These are phyloP conservation scores for Quercus phellos DNA, from an alignment of 331 rosid species.

Conservation along the genomic window DNA sequence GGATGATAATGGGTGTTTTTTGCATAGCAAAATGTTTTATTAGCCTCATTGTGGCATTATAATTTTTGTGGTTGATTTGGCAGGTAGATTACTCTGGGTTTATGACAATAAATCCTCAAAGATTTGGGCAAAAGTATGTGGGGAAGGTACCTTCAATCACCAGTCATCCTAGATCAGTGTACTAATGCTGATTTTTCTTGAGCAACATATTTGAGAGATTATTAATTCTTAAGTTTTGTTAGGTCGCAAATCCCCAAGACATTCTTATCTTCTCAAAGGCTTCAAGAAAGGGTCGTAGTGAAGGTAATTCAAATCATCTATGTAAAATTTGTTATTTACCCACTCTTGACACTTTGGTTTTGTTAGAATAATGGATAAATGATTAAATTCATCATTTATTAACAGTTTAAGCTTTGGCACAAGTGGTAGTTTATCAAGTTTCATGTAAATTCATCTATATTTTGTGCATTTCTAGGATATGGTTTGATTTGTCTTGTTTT, in stretches of 20 bases:
- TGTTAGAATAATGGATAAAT: not conserved
- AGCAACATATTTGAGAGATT: slow-evolving; percentile 22
- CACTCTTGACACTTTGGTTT: not conserved
- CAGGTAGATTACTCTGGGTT: slow-evolving; percentile 99
- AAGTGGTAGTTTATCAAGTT: no score
- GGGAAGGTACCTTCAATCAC: slow-evolving; percentile 67
- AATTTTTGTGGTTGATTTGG: slow-evolving; percentile 22
- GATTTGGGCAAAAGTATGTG: slow-evolving; percentile 97
- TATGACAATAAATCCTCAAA: slow-evolving; percentile 97
- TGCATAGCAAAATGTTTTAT: slow-evolving; percentile 5
- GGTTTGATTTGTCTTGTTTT: not conserved
- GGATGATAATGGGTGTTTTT: not conserved
- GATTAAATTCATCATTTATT: no score
- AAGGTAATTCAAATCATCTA: slow-evolving; percentile 43
- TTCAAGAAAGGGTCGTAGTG: slow-evolving; percentile 56
- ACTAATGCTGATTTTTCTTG: slow-evolving; percentile 23
- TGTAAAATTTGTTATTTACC: not conserved
- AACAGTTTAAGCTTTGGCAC: no score
- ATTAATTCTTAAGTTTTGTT: slow-evolving; percentile 20
- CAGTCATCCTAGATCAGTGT: slow-evolving; percentile 22
- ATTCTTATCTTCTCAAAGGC: slow-evolving; percentile 97
- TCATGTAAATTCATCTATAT: no score
- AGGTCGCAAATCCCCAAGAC: slow-evolving; percentile 99
- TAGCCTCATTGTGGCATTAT: slow-evolving; percentile 5
- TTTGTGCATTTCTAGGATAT: not conserved